These are phyloP conservation scores for Spergularia azorica DNA, from an alignment of 179 eudicot species.

Conservation along the genomic window DNA sequence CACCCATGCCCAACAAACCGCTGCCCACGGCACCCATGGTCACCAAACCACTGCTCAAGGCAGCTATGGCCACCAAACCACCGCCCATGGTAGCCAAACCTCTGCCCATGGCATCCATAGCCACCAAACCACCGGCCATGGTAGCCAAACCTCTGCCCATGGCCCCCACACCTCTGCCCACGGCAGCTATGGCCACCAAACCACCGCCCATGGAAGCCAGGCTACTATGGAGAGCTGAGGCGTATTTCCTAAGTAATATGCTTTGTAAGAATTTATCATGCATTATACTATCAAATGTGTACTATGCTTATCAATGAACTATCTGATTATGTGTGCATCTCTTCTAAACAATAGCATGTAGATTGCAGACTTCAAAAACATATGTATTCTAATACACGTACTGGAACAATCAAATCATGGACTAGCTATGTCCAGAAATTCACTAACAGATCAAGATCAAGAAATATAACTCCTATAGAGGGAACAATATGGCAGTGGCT, in stretches of 20 bases:
- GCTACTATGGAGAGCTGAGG: slow-evolving; percentile 16
- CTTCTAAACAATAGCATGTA: background rate
- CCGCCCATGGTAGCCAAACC: background rate
- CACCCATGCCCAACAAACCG: background rate
- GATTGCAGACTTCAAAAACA: background rate
- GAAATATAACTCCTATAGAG: too few relatives aligned
- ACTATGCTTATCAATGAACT: slow-evolving; percentile 1
- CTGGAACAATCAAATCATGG: too few relatives aligned
- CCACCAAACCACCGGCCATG: slow-evolving; percentile 7
- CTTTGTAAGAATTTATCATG: slow-evolving; percentile 7
- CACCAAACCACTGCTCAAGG: background rate
- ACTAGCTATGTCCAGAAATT: too few relatives aligned
- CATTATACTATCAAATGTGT: slow-evolving; percentile 11
- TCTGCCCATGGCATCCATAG: background rate
- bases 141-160: too few relatives aligned
- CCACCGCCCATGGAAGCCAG: background rate
- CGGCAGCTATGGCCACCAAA: background rate
- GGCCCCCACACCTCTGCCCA: background rate
- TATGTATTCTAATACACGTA: too few relatives aligned
- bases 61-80: background rate
- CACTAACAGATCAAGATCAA: too few relatives aligned
- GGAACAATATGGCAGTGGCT: too few relatives aligned
- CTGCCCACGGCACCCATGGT: slow-evolving; percentile 2
- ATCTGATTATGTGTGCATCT: background rate
- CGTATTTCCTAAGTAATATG: slow-evolving; percentile 9